Evolutionary conservation across 345 rosid species (phyloP).

Genomic region (Trapa bicornis): DNA sequence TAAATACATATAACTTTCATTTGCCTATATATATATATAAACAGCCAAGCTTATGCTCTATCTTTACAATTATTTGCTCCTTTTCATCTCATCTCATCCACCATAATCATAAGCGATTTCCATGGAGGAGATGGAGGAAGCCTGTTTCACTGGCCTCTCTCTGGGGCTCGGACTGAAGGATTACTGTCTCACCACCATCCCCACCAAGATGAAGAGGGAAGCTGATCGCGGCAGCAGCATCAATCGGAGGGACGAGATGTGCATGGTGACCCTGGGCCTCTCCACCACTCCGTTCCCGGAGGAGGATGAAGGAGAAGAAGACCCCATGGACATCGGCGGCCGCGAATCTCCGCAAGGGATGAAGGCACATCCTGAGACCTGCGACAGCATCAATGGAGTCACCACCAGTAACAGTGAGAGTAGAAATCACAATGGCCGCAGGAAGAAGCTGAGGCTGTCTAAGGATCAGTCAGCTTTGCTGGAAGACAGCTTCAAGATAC

Average conservation of each 20-base stretch:
- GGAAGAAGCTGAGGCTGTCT: conserved; percentile 35
- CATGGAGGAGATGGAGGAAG: conserved; percentile 17
- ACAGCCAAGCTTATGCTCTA: not conserved
- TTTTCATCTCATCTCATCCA: not conserved
- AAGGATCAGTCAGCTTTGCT: conserved; percentile 29
- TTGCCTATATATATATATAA: not conserved
- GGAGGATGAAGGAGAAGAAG: conserved; percentile 1
- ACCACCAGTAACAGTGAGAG: not conserved
- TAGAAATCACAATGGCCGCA: not conserved
- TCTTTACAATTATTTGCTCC: not conserved
- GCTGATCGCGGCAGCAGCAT: not conserved
- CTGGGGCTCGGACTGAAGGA: conserved; percentile 16
- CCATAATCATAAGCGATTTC: too few relatives aligned
- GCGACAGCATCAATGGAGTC: not conserved
- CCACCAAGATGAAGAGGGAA: not conserved
- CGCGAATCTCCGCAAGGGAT: too few relatives aligned
- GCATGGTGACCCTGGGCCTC: conserved; percentile 15
- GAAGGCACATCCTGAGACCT: not conserved
- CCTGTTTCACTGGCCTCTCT: conserved; percentile 16
- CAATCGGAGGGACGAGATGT: conserved; percentile 1
- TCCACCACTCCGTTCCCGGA: conserved; percentile 8
- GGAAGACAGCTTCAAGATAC: conserved; percentile 29
- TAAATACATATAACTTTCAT: not conserved
- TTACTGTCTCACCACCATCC: not conserved
- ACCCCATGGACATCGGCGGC: not conserved